These are phyloP conservation scores for Jackrogersella multiformis DNA, from an alignment of 495 filamentous ascomycete species.

Conservation along the genomic window DNA sequence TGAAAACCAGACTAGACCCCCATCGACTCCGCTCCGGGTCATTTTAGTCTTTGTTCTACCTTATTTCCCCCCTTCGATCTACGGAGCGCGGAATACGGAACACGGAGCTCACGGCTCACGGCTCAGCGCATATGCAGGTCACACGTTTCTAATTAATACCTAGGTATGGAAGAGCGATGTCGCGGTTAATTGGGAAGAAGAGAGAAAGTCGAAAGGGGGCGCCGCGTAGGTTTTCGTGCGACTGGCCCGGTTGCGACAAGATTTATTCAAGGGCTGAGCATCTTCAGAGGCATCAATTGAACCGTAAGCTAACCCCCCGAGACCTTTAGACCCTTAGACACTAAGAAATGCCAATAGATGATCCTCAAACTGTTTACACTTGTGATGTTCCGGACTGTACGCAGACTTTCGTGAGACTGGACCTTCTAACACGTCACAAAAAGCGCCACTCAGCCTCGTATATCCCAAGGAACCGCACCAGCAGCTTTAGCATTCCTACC, in stretches of 20 bases:
- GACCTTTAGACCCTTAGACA: too few species aligned
- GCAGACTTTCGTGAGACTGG: slow-evolving; percentile 90
- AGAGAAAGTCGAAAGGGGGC: slow-evolving; percentile 60
- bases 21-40: slow-evolving; percentile 37
- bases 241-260: slow-evolving; percentile 87
- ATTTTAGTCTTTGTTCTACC: slow-evolving; percentile 24
- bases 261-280: slow-evolving; percentile 96
- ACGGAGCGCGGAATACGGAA: slow-evolving; percentile 15
- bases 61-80: slow-evolving; percentile 6
- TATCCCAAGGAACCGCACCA: slow-evolving; percentile 88
- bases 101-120: too few species aligned
- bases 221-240: slow-evolving; percentile 74
- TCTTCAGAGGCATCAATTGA: slow-evolving; percentile 68
- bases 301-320: slow-evolving; percentile 46
- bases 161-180: slow-evolving; percentile 42
- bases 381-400: slow-evolving; percentile 91
- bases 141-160: slow-evolving; percentile 16
- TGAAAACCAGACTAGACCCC: slow-evolving; percentile 44
- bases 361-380: slow-evolving; percentile 91
- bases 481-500: slow-evolving; percentile 67
- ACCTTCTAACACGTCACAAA: slow-evolving; percentile 88
- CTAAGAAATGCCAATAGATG: slow-evolving; percentile 61
- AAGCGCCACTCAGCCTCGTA: slow-evolving; percentile 93
- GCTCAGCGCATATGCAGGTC: slow-evolving; percentile 40
- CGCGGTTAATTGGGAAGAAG: slow-evolving; percentile 46